Evolutionary conservation across 2,329 filamentous ascomycete genomes (phyloP), one percentile per base, ranked within the genome.

Genomic region (Cadophora malorum): DNA sequence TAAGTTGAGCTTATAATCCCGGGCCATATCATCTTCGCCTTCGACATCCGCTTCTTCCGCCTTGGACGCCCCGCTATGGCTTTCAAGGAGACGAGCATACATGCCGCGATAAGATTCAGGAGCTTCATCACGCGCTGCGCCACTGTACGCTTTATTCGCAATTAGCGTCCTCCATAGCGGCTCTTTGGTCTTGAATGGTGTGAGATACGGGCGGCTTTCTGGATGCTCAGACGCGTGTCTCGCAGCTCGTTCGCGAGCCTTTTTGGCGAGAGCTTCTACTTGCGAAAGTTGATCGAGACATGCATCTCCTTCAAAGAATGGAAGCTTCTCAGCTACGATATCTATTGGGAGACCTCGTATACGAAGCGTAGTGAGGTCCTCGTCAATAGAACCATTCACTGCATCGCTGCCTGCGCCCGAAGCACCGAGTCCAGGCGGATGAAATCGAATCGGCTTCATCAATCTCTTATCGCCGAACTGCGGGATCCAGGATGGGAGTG

Each of bases 1-100:
- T 10, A 49, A 14, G 23, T 53, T 53, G n/a, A 63, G n/a, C 8
- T 28, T 35, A 21, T 63, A 63, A 4, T 63, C 47, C 31, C 60
- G 4, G n/a, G 10, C 8, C 7, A 9, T 4, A 7, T 6, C 28
- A 19, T 53, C 28, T 1, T 52, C 47, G 4, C 28, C n/a, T 19
- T 50, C 23, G 16, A 16, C 25, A 5, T 53, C 23, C 50, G 3
- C 5, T 14, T 4, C 16, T 38, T 7, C 35, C 41, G 2, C 4
- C 5, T 16, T 1, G 1, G 41, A 45, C 14, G 5, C 19, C 19
- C 41, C 14, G 14, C 14, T 16, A 19, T 19, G 16, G 16, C 1
- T 16, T 16, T 45, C 41, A 45, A 16, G 41, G 5, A 45, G 16
- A 45, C 14, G 41, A 45, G 10, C 41, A 38, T 58, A 58, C 28